Conservation (phyloP, 768 basidiomycete species). For the Rhodotorula sphaerocarpa region DNA sequence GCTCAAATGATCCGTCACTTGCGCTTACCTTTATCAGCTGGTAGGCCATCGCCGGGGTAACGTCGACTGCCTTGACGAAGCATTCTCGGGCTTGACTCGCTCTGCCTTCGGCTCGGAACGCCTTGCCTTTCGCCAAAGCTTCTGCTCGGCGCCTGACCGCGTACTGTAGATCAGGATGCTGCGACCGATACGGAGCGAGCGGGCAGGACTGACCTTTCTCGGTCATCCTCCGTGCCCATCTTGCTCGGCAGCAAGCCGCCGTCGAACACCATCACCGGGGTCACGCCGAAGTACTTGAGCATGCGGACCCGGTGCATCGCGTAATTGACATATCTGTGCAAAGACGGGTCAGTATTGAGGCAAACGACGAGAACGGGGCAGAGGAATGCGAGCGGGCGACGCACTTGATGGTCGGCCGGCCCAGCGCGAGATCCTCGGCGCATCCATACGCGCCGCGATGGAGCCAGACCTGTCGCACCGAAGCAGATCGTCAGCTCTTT, state of each 20-base stretch:
- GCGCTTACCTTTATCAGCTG: constrained; percentile 91
- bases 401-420: constrained; percentile 71
- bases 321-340: constrained; percentile 81
- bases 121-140: constrained; percentile 63
- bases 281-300: constrained; percentile 70
- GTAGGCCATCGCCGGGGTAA: constrained; percentile 94
- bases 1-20: too few relatives aligned
- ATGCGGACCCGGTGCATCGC: constrained; percentile 86
- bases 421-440: constrained; percentile 79
- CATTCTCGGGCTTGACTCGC: constrained; percentile 71
- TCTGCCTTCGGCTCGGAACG: constrained; percentile 67
- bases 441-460: constrained; percentile 74
- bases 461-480: constrained; percentile 39
- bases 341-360: too few relatives aligned
- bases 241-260: constrained; percentile 94
- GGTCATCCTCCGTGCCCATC: constrained; percentile 72
- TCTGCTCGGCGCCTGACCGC: constrained; percentile 58
- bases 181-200: neutral
- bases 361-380: neutral
- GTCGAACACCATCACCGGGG: constrained; percentile 89
- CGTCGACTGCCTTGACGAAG: constrained; percentile 85
- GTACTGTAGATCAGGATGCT: neutral
- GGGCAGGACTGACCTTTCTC: constrained; percentile 55
- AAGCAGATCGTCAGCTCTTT: too few relatives aligned
- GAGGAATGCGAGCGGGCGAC: neutral